Base-by-base conservation (phyloP, 2,329 filamentous ascomycete genomes). In the Orbilia blumenaviensis region DNA sequence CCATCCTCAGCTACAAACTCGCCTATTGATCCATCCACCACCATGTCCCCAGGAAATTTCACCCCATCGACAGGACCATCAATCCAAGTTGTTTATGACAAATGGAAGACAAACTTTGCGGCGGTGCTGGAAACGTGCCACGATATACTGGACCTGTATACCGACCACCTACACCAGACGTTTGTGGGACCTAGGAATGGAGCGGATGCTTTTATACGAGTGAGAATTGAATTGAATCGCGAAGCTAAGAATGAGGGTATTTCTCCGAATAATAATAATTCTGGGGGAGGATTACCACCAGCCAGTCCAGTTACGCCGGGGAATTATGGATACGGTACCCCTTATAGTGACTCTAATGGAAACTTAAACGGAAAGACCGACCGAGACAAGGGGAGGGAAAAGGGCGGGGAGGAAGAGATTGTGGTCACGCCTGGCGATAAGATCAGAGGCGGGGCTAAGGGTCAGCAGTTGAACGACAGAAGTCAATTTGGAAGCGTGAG, bases 61-160 rank as follows among this genome's bases (percentile, higher is more conserved):
- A 16, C 50, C 1, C 50, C 50, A 1, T 48, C 68, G 21, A 41
- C 54, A 6, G 62, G 54, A 1, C 56, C 52, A 2, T 5, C 50
- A 34, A 66, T 66, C 58, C 62, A 61, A 48, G 32, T 66, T 23
- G 44, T 61, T 4, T 78, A 62, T 54, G 66, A 41, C 27, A 64
- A 77, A 41, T 85, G 81, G 78, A 83, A 85, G 73, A 86, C 86
- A 41, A 83, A 82, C 8, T 83, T 86, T 29, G 83, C 83, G 7
- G 85, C 85, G 76, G 84, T 88, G 27, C 82, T 87, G 84, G 94
- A 98, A 86, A 94, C 92, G 0, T 88, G 97, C 80, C 88, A 97
- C 41, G 95, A 98, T 81, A 86, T 97, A 0, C 87, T 98, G 25
- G 94, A 99, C 81, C 87, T 98, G 1, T 98, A 97, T 83, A 95